Base-by-base conservation (phyloP, 2,329 filamentous ascomycete genomes). In the Penicillium italicum region DNA sequence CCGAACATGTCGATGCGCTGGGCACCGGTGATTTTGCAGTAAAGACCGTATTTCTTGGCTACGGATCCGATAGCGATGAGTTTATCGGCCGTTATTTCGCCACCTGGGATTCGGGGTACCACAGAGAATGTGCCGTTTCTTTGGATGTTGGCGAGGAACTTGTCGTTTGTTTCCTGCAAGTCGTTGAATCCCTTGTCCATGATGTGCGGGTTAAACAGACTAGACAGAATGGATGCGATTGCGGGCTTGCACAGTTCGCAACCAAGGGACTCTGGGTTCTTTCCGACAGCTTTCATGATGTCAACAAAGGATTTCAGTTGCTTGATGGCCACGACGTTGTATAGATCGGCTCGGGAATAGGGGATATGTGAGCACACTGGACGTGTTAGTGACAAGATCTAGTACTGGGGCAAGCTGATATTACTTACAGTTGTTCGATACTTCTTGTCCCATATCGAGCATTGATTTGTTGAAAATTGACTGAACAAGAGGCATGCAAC, bases 1-100 rank as follows among this genome's bases (percentile, higher is more conserved):
- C 91, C 91, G 67, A 96, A 96, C 86, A 96, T 84, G 72, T 96
- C 91, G 68, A 96, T 96, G 53, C 91, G 85, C 74, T 96, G 91
- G 1, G 89, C 91, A 53, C 91, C 91, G 0, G 91, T 96, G 69
- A 96, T 95, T 75, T 96, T 96, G 68, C 87, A 91, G 76, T 96
- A 96, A 7, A 96, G 78, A 34, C 82, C 82, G 68, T 90, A 96
- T 70, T 93, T 87, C 77, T 89, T 89, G 0, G 91, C 91, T 0
- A 96, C 90, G 53, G 86, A 84, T 0, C 90, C 91, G 56, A 96
- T 91, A 54, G 86, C 83, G 44, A 96, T 88, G 49, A 96, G 82
- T 71, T 90, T 91, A 46, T 94, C 89, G 0, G 91, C 86, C 0
- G 90, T 94, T 67, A 96, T 94, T 73, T 96, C 91, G 57, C 91